Base-by-base conservation (phyloP, 1,139 yeast genomes). In the Pichia sp. region DNA sequence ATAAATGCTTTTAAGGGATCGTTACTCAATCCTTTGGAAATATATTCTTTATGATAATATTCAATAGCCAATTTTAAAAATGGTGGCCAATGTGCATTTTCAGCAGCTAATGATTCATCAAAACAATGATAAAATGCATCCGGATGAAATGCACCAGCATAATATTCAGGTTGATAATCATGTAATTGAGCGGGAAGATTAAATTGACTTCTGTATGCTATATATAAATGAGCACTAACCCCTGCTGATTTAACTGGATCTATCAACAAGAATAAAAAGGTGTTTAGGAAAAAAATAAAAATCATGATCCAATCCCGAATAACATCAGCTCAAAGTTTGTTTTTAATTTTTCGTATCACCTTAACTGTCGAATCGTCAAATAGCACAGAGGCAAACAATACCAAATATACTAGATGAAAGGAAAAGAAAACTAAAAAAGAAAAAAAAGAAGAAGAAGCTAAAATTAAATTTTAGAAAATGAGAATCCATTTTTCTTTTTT, bases 41-140 rank as follows among this genome's bases (percentile, higher is more conserved):
- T 52, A 47, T 68, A 67, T 42, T 60, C 58, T 26, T 61, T 61
- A 28, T 58, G 60, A 64, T 69, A 73, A 51, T 65, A 64, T 24
- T 60, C 55, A 12, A 70, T 70, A 0, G 79, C 75, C 2, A 59
- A 59, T 10, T 63, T 60, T 29, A 79, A 54, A 53, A 78, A 79
- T 2, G 79, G 78, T 2, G 85, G 83, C 85, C 86, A 80, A 55
- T 80, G 85, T 1, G 80, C 67, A 33, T 64, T 71, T 57, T 80
- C 86, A 2, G 82, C 80, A 4, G 72, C 74, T 6, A 71, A 70
- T 4, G 73, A 65, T 40, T 62, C 54, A 5, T 69, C 73, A 47
- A 74, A 62, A 56, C 85, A 80, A 28, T 71, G 66, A 57, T 80
- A 79, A 53, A 78, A 74, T 0, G 81, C 76, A 55, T 80, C 86